Base-by-base conservation (phyloP, 2,329 filamentous ascomycete genomes). In the Incumbomyces lentus region DNA sequence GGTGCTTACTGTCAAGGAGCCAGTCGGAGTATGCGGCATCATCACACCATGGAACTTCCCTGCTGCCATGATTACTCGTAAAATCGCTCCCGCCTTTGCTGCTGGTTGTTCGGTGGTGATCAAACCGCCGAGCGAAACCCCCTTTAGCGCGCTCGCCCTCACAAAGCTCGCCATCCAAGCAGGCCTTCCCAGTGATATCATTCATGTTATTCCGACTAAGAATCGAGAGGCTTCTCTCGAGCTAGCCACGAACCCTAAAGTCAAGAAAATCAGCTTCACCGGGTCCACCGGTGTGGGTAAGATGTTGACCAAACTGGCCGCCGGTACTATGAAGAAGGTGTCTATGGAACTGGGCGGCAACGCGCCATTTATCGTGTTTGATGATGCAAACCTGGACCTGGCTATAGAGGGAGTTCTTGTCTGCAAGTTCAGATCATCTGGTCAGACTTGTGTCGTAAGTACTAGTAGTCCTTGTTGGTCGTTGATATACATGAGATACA, bases 11-110 rank as follows among this genome's bases (percentile, higher is more conserved):
- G 67, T 86, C 59, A 88, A 85, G 67, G 82, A 93, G 65, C 86
- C 87, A 0, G 78, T 93, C 12, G 87, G 86, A 43, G 86, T 93
- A 12, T 86, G 82, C 59, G 86, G 82, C 2, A 68, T 92, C 41
- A 86, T 93, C 53, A 88, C 85, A 11, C 86, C 87, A 64, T 92
- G 86, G 86, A 93, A 93, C 67, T 93, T 92, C 59, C 82, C 82
- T 8, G 77, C 80, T 2, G 81, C 81, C 39, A 86, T 86, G 82
- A 78, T 86, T 53, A 51, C 60, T 14, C 52, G 61, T 16, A 63
- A 63, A 36, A 52, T 57, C 8, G 58, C 47, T 10, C 55, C 60
- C 13, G 62, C 64, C 6, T 52, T 66, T 11, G 63, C 62, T 8
- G 62, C 63, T 6, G 64, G 64, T 10, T 65, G 62, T 40, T 59